Percentiles rank a stretch among this genome's conserved stretches.
These are phyloP conservation scores for Neophaeococcomyces aloes DNA, from an alignment of 2,329 filamentous ascomycete genomes.

Conservation along the genomic window DNA sequence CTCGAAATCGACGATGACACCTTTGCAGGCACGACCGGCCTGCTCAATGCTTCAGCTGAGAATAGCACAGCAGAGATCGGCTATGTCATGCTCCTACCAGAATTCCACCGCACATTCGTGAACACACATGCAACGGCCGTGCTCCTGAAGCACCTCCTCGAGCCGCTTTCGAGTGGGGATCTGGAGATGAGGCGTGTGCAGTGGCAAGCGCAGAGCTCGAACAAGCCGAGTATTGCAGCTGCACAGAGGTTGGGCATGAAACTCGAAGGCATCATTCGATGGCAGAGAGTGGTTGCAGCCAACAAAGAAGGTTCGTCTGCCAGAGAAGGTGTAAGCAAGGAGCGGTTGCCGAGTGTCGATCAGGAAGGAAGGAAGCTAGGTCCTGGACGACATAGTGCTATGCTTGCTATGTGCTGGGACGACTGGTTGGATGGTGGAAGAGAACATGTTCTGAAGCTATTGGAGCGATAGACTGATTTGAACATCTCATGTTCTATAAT, in stretches of 20 bases:
- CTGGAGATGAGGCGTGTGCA: slow-evolving; percentile 25
- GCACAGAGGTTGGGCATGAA: slow-evolving; percentile 29
- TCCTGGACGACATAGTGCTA: slow-evolving; percentile 7
- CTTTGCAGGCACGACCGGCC: slow-evolving; percentile 8
- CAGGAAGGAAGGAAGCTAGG: slow-evolving; percentile 4
- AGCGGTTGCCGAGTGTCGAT: slow-evolving; percentile 3
- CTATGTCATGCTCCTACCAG: slow-evolving; percentile 28
- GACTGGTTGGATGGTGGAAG: slow-evolving; percentile 9
- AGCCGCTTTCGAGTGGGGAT: slow-evolving; percentile 16
- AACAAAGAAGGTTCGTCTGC: not conserved
- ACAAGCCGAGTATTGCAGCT: slow-evolving; percentile 19
- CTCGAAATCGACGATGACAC: slow-evolving; percentile 1
- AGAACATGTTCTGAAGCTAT: not conserved
- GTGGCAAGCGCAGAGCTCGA: slow-evolving; percentile 22
- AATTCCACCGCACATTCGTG: slow-evolving; percentile 29
- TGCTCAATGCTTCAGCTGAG: slow-evolving; percentile 5
- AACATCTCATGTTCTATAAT: too few relatives aligned
- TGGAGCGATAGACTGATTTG: not conserved
- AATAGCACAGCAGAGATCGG: slow-evolving; percentile 6
- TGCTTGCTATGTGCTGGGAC: slow-evolving; percentile 11
- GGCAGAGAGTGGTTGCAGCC: slow-evolving; percentile 21
- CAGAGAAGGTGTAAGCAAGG: not conserved
- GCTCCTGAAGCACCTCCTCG: slow-evolving; percentile 25
- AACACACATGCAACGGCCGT: slow-evolving; percentile 28
- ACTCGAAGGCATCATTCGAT: slow-evolving; percentile 26